Base-by-base conservation (phyloP, 305 asterid genomes). In the Striga hermonthica region DNA sequence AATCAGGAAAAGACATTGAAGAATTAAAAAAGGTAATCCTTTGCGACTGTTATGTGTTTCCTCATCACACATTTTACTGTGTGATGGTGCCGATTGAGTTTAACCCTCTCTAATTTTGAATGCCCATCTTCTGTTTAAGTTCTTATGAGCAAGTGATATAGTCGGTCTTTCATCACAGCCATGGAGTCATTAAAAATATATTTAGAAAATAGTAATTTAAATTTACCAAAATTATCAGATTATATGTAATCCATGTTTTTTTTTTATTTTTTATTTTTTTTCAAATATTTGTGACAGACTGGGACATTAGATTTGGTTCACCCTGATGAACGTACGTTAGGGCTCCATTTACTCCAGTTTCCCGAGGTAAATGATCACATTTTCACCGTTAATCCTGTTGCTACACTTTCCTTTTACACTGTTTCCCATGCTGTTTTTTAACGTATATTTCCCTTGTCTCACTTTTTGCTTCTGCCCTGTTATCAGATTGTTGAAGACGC, bases 1-100 rank as follows among this genome's bases (percentile, higher is more conserved):
- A 78, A 77, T 90, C 95, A 0, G 89, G 92, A 65, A 86, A 72
- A 77, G 95, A 88, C 72, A 75, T 90, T 12, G 92, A 88, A 58
- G 88, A 93, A 71, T 58, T 93, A 69, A 86, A 84, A 74, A 69
- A 75, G 94, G 99, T 86, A 75, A 9, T 38, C 35, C 58, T 22
- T 22, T 22, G 31, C 2, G 31, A 22, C 31, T 22, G 1, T 22
- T 22, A 22, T 22, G 1, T 22, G 31, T 22, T 22, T 22, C 2
- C 31, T 22, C 2, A 2, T 22, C 31, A 22, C 2, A 22, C 2
- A 22, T 22, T 22, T 22, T 2, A 22, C 2, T 22, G 31, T 22
- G 31, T 22, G 31, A 22, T 22, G 31, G 31, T 22, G 31, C 31
- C 31, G 2, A 22, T 22, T 22, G 31, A 22, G 31, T 22, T 22